Evolutionary conservation across 352 stramenopile species (phyloP).

Genomic region (Phytophthora pinifolia): DNA sequence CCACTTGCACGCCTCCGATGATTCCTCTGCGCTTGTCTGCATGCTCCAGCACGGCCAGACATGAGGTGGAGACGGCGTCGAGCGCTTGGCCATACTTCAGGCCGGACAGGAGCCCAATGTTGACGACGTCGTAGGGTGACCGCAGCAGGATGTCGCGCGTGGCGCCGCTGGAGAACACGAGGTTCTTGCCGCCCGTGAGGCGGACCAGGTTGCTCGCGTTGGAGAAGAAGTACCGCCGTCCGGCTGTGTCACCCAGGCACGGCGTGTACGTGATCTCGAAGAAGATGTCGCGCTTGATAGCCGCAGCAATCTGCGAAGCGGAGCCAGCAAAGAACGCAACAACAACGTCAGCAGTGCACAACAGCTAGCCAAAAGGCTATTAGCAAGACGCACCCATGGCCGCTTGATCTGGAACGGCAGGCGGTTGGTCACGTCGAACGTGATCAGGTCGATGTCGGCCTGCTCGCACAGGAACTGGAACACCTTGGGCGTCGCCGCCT

Average conservation of each 20-base stretch:
- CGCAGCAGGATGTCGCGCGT: conserved; percentile 77
- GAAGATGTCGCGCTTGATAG: conserved; percentile 69
- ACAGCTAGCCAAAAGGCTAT: neutral
- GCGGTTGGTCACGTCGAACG: conserved; percentile 79
- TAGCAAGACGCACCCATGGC: conserved; percentile 47
- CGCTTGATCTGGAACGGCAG: conserved; percentile 80
- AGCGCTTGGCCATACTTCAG: conserved; percentile 72
- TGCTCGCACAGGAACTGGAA: conserved; percentile 87
- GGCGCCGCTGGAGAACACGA: conserved; percentile 74
- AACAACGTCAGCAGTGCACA: neutral
- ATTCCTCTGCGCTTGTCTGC: conserved; percentile 55
- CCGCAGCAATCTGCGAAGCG: conserved; percentile 51
- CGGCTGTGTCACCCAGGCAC: conserved; percentile 71
- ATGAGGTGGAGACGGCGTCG: conserved; percentile 63
- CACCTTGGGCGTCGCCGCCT: conserved; percentile 61
- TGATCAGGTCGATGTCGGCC: conserved; percentile 77
- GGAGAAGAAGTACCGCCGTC: conserved; percentile 85
- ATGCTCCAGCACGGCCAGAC: conserved; percentile 57
- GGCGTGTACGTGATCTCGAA: conserved; percentile 85
- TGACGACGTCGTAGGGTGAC: conserved; percentile 81
- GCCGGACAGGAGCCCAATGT: conserved; percentile 70
- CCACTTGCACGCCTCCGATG: conserved; percentile 45
- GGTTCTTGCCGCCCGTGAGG: conserved; percentile 61
- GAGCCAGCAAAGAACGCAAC: conserved; percentile 1
- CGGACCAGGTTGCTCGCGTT: conserved; percentile 82